Evolutionary conservation across 2,329 filamentous ascomycete genomes (phyloP).

Genomic region (Alternaria gaisen): DNA sequence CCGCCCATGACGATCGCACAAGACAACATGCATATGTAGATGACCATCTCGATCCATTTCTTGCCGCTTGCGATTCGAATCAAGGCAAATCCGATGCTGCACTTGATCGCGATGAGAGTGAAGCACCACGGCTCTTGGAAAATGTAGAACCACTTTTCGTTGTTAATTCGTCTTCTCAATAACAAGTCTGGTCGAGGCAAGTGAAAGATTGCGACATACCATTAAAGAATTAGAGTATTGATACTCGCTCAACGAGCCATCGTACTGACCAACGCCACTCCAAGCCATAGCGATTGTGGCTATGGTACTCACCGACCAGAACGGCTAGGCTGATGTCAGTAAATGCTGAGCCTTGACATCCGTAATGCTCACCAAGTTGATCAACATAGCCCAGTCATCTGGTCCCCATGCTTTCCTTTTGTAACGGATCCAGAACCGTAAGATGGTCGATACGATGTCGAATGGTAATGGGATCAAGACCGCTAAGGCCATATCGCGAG

Average conservation of each 20-base stretch:
- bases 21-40: constrained; percentile 8
- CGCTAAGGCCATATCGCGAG: constrained; percentile 12
- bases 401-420: constrained; percentile 15
- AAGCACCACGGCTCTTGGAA: constrained; percentile 19
- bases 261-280: constrained; percentile 12
- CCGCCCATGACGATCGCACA: constrained; percentile 15
- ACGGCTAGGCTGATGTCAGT: constrained; percentile 6
- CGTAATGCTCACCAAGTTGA: constrained; percentile 8
- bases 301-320: constrained; percentile 13
- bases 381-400: constrained; percentile 18
- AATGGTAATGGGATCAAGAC: constrained; percentile 10
- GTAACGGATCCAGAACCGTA: constrained; percentile 14
- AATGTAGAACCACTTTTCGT: constrained; percentile 7
- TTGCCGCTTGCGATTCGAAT: constrained; percentile 15
- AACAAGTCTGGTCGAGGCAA: background rate
- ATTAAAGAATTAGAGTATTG: constrained; percentile 11
- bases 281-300: constrained; percentile 13
- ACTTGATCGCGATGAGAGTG: constrained; percentile 15
- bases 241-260: constrained; percentile 3
- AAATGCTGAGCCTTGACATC: background rate
- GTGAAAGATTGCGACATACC: background rate
- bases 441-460: constrained; percentile 9
- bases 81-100: constrained; percentile 14
- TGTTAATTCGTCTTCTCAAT: background rate
- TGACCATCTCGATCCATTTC: constrained; percentile 16